Evolutionary conservation across 140 eudicot species (phyloP), one percentile per base, ranked within the genome.

Genomic region (Ambrosia hybrid): DNA sequence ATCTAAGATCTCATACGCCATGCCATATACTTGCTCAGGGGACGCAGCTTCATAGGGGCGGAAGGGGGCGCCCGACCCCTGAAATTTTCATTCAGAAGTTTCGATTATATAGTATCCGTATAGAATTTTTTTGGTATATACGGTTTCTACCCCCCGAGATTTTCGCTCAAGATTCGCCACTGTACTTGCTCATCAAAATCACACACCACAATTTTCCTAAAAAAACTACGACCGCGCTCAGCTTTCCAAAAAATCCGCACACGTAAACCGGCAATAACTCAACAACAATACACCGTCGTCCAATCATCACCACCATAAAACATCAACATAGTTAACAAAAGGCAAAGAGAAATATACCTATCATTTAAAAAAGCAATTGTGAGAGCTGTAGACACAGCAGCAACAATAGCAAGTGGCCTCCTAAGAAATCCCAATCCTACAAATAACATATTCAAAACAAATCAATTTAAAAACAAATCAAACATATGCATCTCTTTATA

Each of bases 371-470:
- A 84, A 70, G 99, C 99, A 39, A 94, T 72, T 6, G 86, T 88
- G 37, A 88, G 73, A 73, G 95, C 89, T 57, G 96, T 83, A 46
- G 79, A 57, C n/a, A 82, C 34, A 14, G 97, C 96, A 77, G 99
- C 97, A 81, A 94, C 77, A 73, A 90, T 88, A 9, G 99, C 91
- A 58, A 94, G 88, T 39, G 99, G 99, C 74, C 85, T 94, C 85
- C 97, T 79, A n/a, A 94, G 87, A 80, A 94, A 90, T 30, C 97
- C 97, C 87, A 94, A 63, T 15, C 95, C 99, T 94, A 87, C 73
- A 73, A 33, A 69, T 51, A 17, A 57, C 65, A 78, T 72, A 26
- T 46, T 58, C 17, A 10, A 9, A 60, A 15, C 1, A 65, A 61
- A 17, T 37, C 36, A 45, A 26, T 60, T 26, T 17, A 56, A 16